A percentile compares a stretch with the other conserved stretches of the same genome.
These are phyloP conservation scores for Colletotrichum viniferum DNA, from an alignment of 2,329 filamentous ascomycete species.

Conservation along the genomic window DNA sequence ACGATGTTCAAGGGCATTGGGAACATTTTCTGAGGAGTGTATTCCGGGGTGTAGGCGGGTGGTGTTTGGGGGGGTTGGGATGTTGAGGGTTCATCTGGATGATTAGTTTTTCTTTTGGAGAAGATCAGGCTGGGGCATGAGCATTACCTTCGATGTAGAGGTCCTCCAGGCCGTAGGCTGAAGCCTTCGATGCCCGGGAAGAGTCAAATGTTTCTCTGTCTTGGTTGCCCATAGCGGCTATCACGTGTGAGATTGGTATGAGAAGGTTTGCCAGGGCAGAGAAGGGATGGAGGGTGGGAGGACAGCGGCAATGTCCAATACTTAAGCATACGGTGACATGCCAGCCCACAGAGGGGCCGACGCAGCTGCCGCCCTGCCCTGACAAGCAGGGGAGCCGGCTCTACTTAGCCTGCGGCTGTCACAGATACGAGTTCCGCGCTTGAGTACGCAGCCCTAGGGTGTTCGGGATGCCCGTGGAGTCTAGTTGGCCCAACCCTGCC, in stretches of 20 bases:
- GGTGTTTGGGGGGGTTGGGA: not conserved
- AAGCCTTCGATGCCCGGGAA: conserved; percentile 1
- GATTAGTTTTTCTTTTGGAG: not conserved
- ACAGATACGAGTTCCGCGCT: not conserved
- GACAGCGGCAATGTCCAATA: not conserved
- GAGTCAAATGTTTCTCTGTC: not conserved
- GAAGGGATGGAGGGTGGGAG: not conserved
- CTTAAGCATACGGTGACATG: conserved; percentile 3
- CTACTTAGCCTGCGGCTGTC: not conserved
- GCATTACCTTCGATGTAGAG: not conserved
- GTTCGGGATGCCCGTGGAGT: not conserved
- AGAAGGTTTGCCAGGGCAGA: not conserved
- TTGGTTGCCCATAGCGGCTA: not conserved
- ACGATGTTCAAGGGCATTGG: conserved; percentile 50
- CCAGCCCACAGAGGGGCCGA: not conserved
- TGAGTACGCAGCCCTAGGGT: not conserved
- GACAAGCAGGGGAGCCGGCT: not conserved
- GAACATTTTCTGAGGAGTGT: not conserved
- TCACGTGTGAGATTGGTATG: not conserved
- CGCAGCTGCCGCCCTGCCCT: not conserved
- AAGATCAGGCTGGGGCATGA: not conserved
- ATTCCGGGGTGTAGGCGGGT: not conserved
- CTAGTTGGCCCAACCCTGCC: not conserved
- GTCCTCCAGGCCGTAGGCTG: not conserved
- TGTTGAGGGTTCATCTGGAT: not conserved